Evolutionary conservation across 106 monocot genomes (phyloP).

Genomic region (Phalaenopsis equestris): DNA sequence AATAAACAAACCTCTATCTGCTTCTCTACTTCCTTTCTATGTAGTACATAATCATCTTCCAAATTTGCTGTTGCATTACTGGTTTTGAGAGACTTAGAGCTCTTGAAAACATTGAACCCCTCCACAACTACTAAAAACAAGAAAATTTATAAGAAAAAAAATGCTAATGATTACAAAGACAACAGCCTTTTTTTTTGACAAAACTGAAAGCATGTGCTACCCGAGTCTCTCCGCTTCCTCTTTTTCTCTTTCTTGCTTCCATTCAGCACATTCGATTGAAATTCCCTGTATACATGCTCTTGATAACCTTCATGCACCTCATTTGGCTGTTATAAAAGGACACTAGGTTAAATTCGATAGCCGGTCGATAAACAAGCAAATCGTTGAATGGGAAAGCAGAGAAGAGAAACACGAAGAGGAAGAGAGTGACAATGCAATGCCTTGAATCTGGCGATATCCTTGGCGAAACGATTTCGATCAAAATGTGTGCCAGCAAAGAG

Average conservation of each 20-base stretch:
- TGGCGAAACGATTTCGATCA: slow-evolving; percentile 54
- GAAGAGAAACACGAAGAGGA: not conserved
- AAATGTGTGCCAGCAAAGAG: slow-evolving; percentile 70
- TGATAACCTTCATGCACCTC: slow-evolving; percentile 6
- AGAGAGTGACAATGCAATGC: not conserved
- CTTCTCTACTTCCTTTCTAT: slow-evolving; percentile 42
- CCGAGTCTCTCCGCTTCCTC: slow-evolving; percentile 30
- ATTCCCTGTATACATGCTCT: slow-evolving; percentile 1
- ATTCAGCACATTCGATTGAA: slow-evolving; percentile 3
- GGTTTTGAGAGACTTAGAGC: slow-evolving; percentile 9
- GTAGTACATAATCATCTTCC: slow-evolving; percentile 11
- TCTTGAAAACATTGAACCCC: slow-evolving; percentile 61
- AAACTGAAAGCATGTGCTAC: not conserved
- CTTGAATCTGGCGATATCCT: slow-evolving; percentile 55
- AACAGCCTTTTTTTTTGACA: not conserved
- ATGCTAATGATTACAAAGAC: not conserved
- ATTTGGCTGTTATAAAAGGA: slow-evolving; percentile 21
- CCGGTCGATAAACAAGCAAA: not conserved
- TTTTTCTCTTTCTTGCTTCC: slow-evolving; percentile 35
- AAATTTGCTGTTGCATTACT: not conserved
- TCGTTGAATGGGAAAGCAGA: not conserved
- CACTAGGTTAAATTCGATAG: not conserved
- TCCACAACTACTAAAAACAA: slow-evolving; percentile 39
- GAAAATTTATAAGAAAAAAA: not conserved
- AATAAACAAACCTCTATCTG: slow-evolving; percentile 56